Evolutionary conservation across 495 filamentous ascomycete species (phyloP).

Genomic region (Hypoxylon fuscum): DNA sequence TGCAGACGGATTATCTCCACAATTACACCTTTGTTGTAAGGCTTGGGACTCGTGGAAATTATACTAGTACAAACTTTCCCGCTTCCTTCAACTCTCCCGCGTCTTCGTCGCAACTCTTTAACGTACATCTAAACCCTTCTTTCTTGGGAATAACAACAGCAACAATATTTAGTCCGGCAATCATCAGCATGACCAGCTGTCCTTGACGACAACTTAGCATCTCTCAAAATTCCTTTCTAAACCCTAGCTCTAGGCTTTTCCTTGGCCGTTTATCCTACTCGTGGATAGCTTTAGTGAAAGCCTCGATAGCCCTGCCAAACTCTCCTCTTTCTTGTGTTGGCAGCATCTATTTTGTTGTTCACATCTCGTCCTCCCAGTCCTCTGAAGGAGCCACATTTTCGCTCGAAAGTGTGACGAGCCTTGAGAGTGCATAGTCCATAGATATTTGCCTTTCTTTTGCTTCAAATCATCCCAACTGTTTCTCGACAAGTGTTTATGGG

Average conservation of each 20-base stretch:
- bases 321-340: not conserved
- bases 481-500: conserved; percentile 30
- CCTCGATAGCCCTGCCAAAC: not conserved
- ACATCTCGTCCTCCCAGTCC: not conserved
- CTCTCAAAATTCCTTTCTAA: conserved; percentile 1
- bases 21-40: no score
- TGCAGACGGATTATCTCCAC: not conserved
- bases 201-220: conserved; percentile 4
- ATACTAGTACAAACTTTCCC: no score
- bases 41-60: no score
- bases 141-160: no score
- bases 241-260: not conserved
- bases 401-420: conserved; percentile 37
- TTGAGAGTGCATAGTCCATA: conserved; percentile 25
- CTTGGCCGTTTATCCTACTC: conserved; percentile 4
- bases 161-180: not conserved
- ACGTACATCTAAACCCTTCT: no score
- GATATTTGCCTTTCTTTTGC: conserved; percentile 1
- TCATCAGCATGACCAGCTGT: conserved; percentile 10
- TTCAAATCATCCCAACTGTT: conserved; percentile 6
- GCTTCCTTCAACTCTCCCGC: no score
- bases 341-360: conserved; percentile 5
- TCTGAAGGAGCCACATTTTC: conserved; percentile 38
- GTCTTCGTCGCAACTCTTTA: no score
- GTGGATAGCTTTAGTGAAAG: conserved; percentile 5